phyloP scores from a whole-genome alignment of 225 moss, liverwort and hornwort genomes.

The Physcomitrium patens region DNA sequence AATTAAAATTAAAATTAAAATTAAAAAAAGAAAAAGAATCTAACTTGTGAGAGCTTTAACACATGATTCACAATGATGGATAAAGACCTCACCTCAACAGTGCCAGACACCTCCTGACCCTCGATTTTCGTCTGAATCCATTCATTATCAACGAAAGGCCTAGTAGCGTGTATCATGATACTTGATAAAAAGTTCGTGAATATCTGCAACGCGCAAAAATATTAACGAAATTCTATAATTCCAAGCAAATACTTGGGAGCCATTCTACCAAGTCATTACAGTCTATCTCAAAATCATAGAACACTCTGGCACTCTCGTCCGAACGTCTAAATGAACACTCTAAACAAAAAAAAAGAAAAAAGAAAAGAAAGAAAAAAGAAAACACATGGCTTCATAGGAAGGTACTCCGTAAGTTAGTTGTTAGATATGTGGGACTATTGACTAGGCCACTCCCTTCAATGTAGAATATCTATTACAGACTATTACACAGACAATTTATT shows the following conservation, averaged over 20 bases:
- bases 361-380: too few relatives aligned
- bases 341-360: too few relatives aligned
- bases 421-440: too few relatives aligned
- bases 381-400: too few relatives aligned
- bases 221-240: background rate
- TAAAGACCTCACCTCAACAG: slow-evolving; percentile 57
- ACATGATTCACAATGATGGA: background rate
- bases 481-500: background rate
- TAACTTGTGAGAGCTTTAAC: background rate
- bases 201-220: slow-evolving; percentile 44
- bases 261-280: background rate
- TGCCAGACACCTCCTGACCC: slow-evolving; percentile 79
- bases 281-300: background rate
- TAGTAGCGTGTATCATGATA: slow-evolving; percentile 74
- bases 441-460: too few relatives aligned
- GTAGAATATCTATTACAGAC: too few relatives aligned
- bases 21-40: background rate
- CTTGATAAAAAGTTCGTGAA: slow-evolving; percentile 73
- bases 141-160: slow-evolving; percentile 73
- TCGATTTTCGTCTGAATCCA: slow-evolving; percentile 89
- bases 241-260: slow-evolving; percentile 3
- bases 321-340: too few relatives aligned
- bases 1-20: background rate
- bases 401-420: too few relatives aligned
- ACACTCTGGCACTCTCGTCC: too few relatives aligned